Percentiles rank a stretch among this genome's conserved stretches.
Evolutionary conservation across 768 basidiomycete genomes (phyloP).

Genomic region (Candolleomyces eurysporus): DNA sequence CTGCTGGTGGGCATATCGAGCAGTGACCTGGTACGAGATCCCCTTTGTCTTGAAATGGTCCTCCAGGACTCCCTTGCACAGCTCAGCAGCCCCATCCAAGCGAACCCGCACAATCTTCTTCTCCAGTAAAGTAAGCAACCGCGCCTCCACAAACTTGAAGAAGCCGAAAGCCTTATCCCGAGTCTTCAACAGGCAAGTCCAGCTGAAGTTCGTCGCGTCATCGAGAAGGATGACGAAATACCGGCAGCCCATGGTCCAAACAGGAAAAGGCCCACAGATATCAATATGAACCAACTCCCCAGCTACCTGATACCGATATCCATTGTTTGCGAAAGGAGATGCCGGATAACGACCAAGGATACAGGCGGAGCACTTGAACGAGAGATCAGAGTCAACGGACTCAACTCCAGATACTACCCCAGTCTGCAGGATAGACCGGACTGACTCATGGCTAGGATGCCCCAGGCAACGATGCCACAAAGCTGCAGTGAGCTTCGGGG

Average conservation of each 20-base stretch:
- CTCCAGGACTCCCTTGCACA: too few species aligned
- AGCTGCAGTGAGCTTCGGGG: too few species aligned
- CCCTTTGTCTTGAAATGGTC: too few species aligned
- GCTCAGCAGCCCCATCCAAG: too few species aligned
- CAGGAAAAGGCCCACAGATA: constrained; percentile 22
- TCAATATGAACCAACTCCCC: constrained; percentile 25
- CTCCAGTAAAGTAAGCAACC: too few species aligned
- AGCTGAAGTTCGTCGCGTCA: constrained; percentile 17
- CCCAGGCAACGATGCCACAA: constrained; percentile 25
- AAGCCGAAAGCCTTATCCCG: too few species aligned
- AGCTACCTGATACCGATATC: constrained; percentile 2
- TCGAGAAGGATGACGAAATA: constrained; percentile 18
- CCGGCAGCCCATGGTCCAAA: not conserved
- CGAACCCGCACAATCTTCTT: too few species aligned
- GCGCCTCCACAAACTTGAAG: too few species aligned
- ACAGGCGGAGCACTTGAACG: constrained; percentile 16
- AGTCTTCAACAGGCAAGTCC: not conserved
- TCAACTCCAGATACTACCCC: constrained; percentile 15
- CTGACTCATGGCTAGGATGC: constrained; percentile 20
- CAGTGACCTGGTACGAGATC: too few species aligned
- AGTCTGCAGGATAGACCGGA: constrained; percentile 12
- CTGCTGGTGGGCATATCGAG: too few species aligned
- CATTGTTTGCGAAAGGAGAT: constrained; percentile 6
- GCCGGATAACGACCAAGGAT: constrained; percentile 22
- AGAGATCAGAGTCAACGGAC: constrained; percentile 5